A percentile compares a stretch with the other conserved stretches of the same genome.
These are phyloP conservation scores for Erythrophleum fordii DNA, from an alignment of 306 rosid genomes.

Conservation along the genomic window DNA sequence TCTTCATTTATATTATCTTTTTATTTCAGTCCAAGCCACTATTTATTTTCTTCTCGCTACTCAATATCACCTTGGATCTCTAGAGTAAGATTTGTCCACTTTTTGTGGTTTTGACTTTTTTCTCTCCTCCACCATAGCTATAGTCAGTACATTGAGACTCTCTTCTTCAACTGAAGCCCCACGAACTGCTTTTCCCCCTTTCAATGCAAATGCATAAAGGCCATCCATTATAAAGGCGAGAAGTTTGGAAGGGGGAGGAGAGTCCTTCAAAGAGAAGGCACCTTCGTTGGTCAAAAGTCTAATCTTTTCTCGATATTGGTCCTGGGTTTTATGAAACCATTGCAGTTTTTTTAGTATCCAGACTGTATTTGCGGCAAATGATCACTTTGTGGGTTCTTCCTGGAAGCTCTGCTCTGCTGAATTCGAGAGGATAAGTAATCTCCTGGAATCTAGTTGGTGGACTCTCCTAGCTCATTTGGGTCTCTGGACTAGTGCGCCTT, in stretches of 20 bases:
- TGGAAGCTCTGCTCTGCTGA: conserved; percentile 44
- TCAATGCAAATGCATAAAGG: conserved; percentile 60
- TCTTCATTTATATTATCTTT: conserved; percentile 23
- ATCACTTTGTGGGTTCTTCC: conserved; percentile 55
- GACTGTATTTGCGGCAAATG: conserved; percentile 45
- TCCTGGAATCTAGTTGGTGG: conserved; percentile 46
- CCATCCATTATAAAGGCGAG: conserved; percentile 56
- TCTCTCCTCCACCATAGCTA: conserved; percentile 49
- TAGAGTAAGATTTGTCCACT: conserved; percentile 51
- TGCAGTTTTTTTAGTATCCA: conserved; percentile 43
- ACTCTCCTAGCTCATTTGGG: conserved; percentile 42
- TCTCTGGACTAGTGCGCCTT: conserved; percentile 33
- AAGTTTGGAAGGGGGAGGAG: conserved; percentile 35
- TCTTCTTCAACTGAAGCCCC: conserved; percentile 53
- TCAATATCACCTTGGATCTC: conserved; percentile 49
- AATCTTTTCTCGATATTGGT: conserved; percentile 42
- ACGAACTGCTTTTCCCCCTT: conserved; percentile 51
- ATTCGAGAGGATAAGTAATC: conserved; percentile 41
- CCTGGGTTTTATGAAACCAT: conserved; percentile 46
- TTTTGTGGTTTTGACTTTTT: conserved; percentile 72
- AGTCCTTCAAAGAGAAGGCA: conserved; percentile 51
- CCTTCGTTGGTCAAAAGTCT: conserved; percentile 57
- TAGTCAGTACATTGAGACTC: conserved; percentile 43
- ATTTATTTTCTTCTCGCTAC: conserved; percentile 49
- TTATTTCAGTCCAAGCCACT: conserved; percentile 24